phyloP scores from a whole-genome alignment of 2,329 filamentous ascomycete genomes.

The Apiospora hydei region DNA sequence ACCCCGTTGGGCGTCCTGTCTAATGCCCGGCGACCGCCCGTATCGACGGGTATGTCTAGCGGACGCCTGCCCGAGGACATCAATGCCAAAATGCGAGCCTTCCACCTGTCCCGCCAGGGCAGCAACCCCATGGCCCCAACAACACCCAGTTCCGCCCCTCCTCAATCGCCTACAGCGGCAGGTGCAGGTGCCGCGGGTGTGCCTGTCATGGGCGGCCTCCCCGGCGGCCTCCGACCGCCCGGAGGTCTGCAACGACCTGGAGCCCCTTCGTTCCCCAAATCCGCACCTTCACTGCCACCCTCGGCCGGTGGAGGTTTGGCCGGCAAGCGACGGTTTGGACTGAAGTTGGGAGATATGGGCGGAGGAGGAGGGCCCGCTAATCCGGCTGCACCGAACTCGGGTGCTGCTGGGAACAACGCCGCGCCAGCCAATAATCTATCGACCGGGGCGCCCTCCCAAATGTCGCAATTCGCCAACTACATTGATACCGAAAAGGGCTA shows the following conservation, averaged over 20 bases:
- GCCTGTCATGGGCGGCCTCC: constrained; percentile 41
- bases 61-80: constrained; percentile 52
- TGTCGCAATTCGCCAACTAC: constrained; percentile 74
- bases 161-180: constrained; percentile 36
- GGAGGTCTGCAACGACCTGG: constrained; percentile 51
- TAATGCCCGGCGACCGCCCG: constrained; percentile 62
- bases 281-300: constrained; percentile 57
- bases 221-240: constrained; percentile 52
- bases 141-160: constrained; percentile 40
- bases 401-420: neutral
- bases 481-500: constrained; percentile 92
- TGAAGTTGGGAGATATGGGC: constrained; percentile 66
- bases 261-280: constrained; percentile 58
- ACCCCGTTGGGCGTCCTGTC: constrained; percentile 81
- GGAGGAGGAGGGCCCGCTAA: constrained; percentile 38
- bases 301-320: constrained; percentile 55
- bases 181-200: constrained; percentile 31
- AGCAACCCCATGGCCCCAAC: constrained; percentile 42
- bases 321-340: constrained; percentile 66
- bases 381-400: neutral
- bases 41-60: constrained; percentile 48
- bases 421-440: constrained; percentile 27
- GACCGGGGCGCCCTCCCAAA: constrained; percentile 52
- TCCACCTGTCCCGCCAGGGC: constrained; percentile 55
- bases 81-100: constrained; percentile 56